A percentile compares a stretch with the other conserved stretches of the same genome.
phyloP scores from a whole-genome alignment of 2,329 filamentous ascomycete genomes.

The Neoscytalidium dimidiatum region DNA sequence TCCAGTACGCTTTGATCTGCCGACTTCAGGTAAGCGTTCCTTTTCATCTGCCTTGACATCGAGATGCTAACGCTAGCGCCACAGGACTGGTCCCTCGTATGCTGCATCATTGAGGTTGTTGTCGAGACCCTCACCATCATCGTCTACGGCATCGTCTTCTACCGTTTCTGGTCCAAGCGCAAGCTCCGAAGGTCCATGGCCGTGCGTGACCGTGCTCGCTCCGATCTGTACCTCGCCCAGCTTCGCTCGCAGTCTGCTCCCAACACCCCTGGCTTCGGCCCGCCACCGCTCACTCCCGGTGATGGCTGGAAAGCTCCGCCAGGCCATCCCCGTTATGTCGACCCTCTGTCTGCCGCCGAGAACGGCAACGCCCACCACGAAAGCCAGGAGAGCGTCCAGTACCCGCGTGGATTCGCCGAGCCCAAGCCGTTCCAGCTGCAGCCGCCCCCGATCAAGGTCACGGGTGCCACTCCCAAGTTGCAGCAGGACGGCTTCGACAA shows the following conservation, averaged over 20 bases:
- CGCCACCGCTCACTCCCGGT: slow-evolving; percentile 63
- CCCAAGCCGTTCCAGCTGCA: slow-evolving; percentile 79
- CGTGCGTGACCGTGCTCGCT: slow-evolving; percentile 87
- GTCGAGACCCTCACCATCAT: slow-evolving; percentile 88
- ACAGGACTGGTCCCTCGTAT: slow-evolving; percentile 93
- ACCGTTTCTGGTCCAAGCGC: slow-evolving; percentile 95
- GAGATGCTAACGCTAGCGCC: slow-evolving; percentile 16
- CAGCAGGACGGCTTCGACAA: slow-evolving; percentile 63
- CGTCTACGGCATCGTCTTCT: slow-evolving; percentile 94
- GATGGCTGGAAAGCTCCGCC: slow-evolving; percentile 48
- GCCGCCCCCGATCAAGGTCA: slow-evolving; percentile 77
- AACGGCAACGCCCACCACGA: slow-evolving; percentile 54
- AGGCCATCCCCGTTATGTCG: slow-evolving; percentile 44
- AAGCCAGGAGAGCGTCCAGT: slow-evolving; percentile 55
- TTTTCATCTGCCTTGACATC: neutral
- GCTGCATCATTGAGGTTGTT: slow-evolving; percentile 95
- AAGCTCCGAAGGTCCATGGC: slow-evolving; percentile 97
- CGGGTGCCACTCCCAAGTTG: slow-evolving; percentile 73
- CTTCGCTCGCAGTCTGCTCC: slow-evolving; percentile 77
- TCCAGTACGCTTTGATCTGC: slow-evolving; percentile 89
- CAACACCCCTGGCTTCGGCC: slow-evolving; percentile 84
- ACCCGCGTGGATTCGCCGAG: slow-evolving; percentile 47
- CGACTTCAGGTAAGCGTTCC: slow-evolving; percentile 69
- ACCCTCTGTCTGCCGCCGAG: slow-evolving; percentile 47
- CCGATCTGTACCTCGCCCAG: slow-evolving; percentile 84